These are phyloP conservation scores for Plantago rigida DNA, from an alignment of 305 asterid genomes.

Conservation along the genomic window DNA sequence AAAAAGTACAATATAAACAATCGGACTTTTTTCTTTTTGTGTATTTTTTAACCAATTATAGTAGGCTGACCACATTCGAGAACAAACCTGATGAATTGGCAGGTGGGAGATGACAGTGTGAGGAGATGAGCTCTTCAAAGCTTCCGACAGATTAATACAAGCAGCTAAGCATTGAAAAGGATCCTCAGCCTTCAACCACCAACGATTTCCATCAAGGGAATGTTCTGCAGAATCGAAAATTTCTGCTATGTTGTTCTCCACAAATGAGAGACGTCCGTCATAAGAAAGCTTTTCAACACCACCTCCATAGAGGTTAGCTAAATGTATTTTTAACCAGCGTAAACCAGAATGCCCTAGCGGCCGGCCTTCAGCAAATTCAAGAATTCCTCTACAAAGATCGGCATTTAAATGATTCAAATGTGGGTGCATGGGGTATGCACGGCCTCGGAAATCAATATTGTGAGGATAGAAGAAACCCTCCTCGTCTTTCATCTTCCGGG, in stretches of 20 bases:
- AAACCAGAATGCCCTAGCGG: slow-evolving; percentile 77
- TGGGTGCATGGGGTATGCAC: slow-evolving; percentile 98
- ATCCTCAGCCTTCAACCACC: slow-evolving; percentile 97
- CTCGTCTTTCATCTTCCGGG: slow-evolving; percentile 81
- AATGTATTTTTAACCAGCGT: slow-evolving; percentile 74
- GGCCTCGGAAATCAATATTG: slow-evolving; percentile 94
- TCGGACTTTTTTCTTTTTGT: too few species aligned
- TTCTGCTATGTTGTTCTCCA: slow-evolving; percentile 63
- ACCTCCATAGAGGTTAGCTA: slow-evolving; percentile 83
- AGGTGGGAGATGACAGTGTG: slow-evolving; percentile 74
- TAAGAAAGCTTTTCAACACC: slow-evolving; percentile 76
- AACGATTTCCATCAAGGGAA: slow-evolving; percentile 66
- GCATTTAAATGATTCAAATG: slow-evolving; percentile 86
- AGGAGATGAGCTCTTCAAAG: slow-evolving; percentile 77
- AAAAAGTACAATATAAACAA: too few species aligned
- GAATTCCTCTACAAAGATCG: slow-evolving; percentile 90
- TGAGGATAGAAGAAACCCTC: slow-evolving; percentile 93
- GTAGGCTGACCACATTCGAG: background rate
- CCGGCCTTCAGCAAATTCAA: slow-evolving; percentile 87
- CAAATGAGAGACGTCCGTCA: slow-evolving; percentile 70
- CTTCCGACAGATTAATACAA: slow-evolving; percentile 78
- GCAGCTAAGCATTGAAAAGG: slow-evolving; percentile 97
- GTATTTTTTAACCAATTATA: background rate
- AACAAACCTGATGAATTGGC: slow-evolving; percentile 80
- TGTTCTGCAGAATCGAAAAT: slow-evolving; percentile 80